These are phyloP conservation scores for Cladosporium sp. DNA, from an alignment of 2,329 filamentous ascomycete species.

Conservation along the genomic window DNA sequence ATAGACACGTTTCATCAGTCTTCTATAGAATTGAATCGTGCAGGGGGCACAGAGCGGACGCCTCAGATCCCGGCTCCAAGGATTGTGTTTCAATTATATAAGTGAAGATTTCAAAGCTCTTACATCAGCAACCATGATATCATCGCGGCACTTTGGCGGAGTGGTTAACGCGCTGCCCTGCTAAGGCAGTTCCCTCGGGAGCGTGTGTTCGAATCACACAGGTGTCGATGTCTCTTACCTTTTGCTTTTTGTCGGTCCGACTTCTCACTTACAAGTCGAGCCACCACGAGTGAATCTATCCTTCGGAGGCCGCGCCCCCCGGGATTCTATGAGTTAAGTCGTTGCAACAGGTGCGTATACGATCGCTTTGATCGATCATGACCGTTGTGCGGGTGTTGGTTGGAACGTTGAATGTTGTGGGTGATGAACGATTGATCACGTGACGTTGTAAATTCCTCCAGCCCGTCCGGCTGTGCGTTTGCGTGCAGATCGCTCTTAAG, in stretches of 20 bases:
- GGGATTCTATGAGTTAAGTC: neutral
- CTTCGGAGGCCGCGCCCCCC: neutral
- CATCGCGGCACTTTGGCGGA: conserved; percentile 10
- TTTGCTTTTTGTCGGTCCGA: neutral
- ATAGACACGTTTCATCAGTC: neutral
- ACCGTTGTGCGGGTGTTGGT: neutral
- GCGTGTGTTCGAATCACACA: conserved; percentile 48
- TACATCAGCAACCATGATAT: neutral
- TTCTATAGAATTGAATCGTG: neutral
- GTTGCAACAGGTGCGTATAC: neutral
- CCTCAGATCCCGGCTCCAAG: too few relatives aligned
- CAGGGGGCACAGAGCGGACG: too few relatives aligned
- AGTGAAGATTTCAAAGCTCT: too few relatives aligned
- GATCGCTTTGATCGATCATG: neutral
- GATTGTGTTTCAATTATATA: neutral
- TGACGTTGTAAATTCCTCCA: neutral
- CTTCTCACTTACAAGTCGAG: too few relatives aligned
- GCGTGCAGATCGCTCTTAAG: neutral
- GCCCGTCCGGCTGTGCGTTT: neutral
- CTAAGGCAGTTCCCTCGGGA: conserved; percentile 36
- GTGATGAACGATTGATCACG: neutral
- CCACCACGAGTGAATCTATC: neutral
- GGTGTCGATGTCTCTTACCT: conserved; percentile 28
- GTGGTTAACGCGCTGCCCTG: conserved; percentile 16
- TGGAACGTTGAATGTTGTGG: neutral